Evolutionary conservation across 176 grass and related monocot genomes (phyloP).

Genomic region (Carex myosuroides): DNA sequence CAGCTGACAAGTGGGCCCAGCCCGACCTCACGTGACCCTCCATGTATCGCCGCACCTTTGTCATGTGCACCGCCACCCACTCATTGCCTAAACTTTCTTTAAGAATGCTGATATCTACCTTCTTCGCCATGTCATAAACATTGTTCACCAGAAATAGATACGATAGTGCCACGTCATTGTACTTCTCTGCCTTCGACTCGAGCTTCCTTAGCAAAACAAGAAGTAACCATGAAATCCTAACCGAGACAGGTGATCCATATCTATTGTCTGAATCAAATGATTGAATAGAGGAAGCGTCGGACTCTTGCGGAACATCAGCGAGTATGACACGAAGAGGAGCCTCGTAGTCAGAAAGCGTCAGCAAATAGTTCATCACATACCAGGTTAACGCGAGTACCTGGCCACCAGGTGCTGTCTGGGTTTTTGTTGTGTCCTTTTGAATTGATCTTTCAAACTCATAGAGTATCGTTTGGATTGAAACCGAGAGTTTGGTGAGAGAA

Average conservation of each 20-base stretch:
- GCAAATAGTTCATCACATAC: slow-evolving; percentile 86
- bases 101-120: slow-evolving; percentile 32
- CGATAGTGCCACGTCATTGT: slow-evolving; percentile 32
- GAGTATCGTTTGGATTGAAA: slow-evolving; percentile 20
- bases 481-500: slow-evolving; percentile 15
- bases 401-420: slow-evolving; percentile 29
- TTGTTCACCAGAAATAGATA: slow-evolving; percentile 81
- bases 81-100: slow-evolving; percentile 30
- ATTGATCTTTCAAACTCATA: slow-evolving; percentile 49
- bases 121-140: slow-evolving; percentile 45
- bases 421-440: slow-evolving; percentile 33
- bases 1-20: slow-evolving; percentile 25
- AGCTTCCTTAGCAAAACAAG: slow-evolving; percentile 51
- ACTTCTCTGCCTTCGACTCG: slow-evolving; percentile 53
- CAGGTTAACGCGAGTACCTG: slow-evolving; percentile 55
- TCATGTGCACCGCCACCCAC: slow-evolving; percentile 38
- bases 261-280: neutral
- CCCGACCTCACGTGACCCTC: slow-evolving; percentile 30
- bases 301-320: neutral
- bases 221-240: slow-evolving; percentile 33
- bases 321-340: slow-evolving; percentile 4
- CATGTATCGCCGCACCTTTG: slow-evolving; percentile 10
- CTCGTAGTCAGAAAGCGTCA: slow-evolving; percentile 59
- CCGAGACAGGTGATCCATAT: slow-evolving; percentile 2
- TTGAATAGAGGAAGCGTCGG: neutral